phyloP scores from a whole-genome alignment of 2,329 filamentous ascomycete species.

The Cercospora citrullina region DNA sequence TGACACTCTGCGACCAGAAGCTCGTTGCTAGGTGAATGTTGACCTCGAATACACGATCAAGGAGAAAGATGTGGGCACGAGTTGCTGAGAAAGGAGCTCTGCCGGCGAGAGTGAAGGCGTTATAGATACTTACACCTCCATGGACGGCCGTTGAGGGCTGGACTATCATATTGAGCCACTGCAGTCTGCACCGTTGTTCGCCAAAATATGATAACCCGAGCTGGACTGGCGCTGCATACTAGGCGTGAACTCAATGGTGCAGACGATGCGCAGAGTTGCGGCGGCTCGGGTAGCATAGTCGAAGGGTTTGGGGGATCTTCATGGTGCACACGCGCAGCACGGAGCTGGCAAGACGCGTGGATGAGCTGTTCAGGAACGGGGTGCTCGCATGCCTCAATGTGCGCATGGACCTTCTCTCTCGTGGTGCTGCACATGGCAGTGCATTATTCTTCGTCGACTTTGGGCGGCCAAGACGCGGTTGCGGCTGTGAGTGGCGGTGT shows the following conservation, averaged over 20 bases:
- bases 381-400: neutral
- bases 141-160: neutral
- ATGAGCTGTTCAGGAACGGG: neutral
- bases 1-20: neutral
- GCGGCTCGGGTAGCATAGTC: neutral
- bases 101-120: neutral
- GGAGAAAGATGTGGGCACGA: neutral
- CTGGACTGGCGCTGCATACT: constrained; percentile 1
- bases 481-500: neutral
- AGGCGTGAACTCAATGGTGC: neutral
- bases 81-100: neutral
- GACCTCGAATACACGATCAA: neutral
- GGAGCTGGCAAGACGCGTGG: neutral
- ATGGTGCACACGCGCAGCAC: neutral
- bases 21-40: neutral
- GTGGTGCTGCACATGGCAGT: neutral
- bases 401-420: neutral
- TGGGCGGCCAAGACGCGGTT: neutral
- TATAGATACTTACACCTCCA: neutral
- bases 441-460: neutral
- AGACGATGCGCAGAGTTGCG: neutral
- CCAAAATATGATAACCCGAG: neutral
- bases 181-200: neutral
- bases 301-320: neutral
- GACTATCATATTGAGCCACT: constrained; percentile 5